These are phyloP conservation scores for Ambrosia hybrid DNA, from an alignment of 140 eudicot genomes.

Conservation along the genomic window DNA sequence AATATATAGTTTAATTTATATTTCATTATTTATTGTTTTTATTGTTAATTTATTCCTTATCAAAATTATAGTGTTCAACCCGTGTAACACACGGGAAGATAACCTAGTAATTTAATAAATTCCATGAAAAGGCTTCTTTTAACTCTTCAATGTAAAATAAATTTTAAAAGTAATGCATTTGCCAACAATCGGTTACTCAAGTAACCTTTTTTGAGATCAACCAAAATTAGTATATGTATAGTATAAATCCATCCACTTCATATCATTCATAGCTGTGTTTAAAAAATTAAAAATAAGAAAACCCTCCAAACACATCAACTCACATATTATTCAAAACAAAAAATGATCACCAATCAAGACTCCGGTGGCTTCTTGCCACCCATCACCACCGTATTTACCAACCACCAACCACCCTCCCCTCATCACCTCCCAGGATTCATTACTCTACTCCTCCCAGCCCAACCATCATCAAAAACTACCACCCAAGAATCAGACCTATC, in stretches of 20 bases:
- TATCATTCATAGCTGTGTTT: not conserved
- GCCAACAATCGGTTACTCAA: too few relatives aligned
- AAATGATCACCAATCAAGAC: conserved; percentile 24
- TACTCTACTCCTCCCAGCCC: not conserved
- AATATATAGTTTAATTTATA: too few relatives aligned
- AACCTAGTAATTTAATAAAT: too few relatives aligned
- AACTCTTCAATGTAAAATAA: too few relatives aligned
- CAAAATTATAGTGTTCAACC: too few relatives aligned
- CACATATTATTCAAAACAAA: not conserved
- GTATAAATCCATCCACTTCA: not conserved
- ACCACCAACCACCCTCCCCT: conserved; percentile 11
- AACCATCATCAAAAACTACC: not conserved
- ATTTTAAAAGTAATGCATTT: too few relatives aligned
- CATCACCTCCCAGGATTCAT: not conserved
- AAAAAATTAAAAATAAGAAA: too few relatives aligned
- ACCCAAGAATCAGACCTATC: conserved; percentile 9
- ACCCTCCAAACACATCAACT: not conserved
- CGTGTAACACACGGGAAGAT: too few relatives aligned
- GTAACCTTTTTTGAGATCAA: not conserved
- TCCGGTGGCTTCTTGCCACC: conserved; percentile 34
- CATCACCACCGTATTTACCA: not conserved
- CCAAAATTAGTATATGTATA: not conserved
- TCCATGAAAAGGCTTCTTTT: too few relatives aligned
- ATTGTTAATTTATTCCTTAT: too few relatives aligned
- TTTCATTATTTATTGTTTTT: too few relatives aligned